Evolutionary conservation across 306 rosid species (phyloP), one percentile per base, ranked within the genome.

Genomic region (Macrotyloma uniflorum): DNA sequence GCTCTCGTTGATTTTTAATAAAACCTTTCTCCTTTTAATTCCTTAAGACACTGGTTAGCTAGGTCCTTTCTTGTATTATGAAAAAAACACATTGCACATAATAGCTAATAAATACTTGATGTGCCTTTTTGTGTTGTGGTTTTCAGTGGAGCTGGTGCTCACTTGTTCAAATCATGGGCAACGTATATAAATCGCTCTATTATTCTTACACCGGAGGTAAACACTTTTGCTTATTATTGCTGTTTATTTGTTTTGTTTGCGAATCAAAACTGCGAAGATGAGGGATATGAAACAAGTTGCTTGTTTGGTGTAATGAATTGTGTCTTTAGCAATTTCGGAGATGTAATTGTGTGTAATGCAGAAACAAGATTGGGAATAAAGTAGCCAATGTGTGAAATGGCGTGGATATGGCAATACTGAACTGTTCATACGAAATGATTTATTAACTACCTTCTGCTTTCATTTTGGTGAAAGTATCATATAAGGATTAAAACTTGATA

Each of bases 81-180:
- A 42, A 38, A 38, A 38, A 1, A 24, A 0, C 18, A 28, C 20
- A 5, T 59, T 57, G 36, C 35, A 24, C 13, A 43, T 54, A 28
- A 46, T 80, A 28, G 51, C 50, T 70, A 54, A 71, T 69, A 11
- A 54, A 71, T 69, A 11, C 75, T 58, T 36, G 46, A 54, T 64
- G 33, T 77, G 67, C 73, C 43, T 51, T 11, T 26, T 75, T 82
- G 14, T 26, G 43, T 67, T 45, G 51, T 28, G 38, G 40, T 84
- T 81, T 83, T 78, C 90, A 95, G 98, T 80, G 98, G 99, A 40
- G 93, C 92, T 71, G 99, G 99, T 81, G 98, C 99, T 86, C 96
- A 93, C 85, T 84, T 95, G 75, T 95, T 95, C 85, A 95, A 84
- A 84, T 95, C 96, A 30, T 95, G 97, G 99, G 90, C 89, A 40